Evolutionary conservation across 352 stramenopile species (phyloP).

Genomic region (Blastocystis sp.): DNA sequence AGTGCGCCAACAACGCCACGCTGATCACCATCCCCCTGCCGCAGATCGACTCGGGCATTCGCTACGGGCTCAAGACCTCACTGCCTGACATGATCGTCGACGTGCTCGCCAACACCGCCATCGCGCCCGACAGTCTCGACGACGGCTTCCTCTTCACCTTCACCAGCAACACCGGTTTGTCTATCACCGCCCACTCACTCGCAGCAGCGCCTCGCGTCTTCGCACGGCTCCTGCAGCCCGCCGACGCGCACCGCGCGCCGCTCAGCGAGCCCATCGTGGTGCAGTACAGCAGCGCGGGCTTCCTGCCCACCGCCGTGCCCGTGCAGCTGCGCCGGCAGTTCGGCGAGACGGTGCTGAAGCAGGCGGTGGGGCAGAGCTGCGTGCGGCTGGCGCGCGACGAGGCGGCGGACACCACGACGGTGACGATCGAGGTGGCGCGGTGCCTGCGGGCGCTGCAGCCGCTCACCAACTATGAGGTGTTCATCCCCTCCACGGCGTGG

Average conservation of each 20-base stretch:
- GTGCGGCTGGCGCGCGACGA: not conserved
- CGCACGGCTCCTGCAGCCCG: not conserved
- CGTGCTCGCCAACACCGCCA: not conserved
- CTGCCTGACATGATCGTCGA: slow-evolving; percentile 41
- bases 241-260: not conserved
- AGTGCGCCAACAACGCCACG: not conserved
- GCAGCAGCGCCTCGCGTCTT: slow-evolving; percentile 1
- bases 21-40: slow-evolving; percentile 2
- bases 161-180: not conserved
- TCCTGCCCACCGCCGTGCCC: not conserved
- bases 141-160: slow-evolving; percentile 22
- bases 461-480: slow-evolving; percentile 45
- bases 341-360: not conserved
- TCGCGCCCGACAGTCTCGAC: not conserved
- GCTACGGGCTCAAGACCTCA: slow-evolving; percentile 27
- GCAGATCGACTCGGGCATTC: slow-evolving; percentile 53
- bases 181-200: not conserved
- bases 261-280: slow-evolving; percentile 11
- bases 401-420: not conserved
- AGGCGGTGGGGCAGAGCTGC: not conserved
- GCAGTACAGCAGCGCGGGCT: not conserved
- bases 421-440: not conserved
- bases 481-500: slow-evolving; percentile 15
- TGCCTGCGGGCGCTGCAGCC: slow-evolving; percentile 25
- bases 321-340: slow-evolving; percentile 7